Evolutionary conservation across 805 yeast genomes (phyloP).

Genomic region (Pichia deserticola): DNA sequence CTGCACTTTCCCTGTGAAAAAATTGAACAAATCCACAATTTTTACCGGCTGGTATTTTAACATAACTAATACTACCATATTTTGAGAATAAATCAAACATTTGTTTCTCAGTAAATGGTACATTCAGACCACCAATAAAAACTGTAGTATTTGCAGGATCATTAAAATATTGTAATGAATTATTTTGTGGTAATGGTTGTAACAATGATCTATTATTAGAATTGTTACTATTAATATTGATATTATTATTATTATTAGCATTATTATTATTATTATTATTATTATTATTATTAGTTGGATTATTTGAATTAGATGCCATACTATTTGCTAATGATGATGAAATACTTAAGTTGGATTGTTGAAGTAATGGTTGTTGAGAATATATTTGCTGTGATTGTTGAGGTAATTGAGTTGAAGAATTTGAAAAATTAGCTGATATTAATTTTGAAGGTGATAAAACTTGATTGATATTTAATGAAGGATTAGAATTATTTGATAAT

Average conservation of each 20-base stretch:
- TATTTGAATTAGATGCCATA: too few species aligned
- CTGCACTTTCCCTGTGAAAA: slow-evolving; percentile 72
- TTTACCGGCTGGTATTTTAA: slow-evolving; percentile 71
- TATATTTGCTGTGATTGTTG: not conserved
- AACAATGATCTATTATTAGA: slow-evolving; percentile 10
- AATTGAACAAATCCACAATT: slow-evolving; percentile 83
- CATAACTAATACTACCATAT: slow-evolving; percentile 71
- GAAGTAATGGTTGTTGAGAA: too few species aligned
- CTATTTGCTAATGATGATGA: not conserved
- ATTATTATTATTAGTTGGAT: too few species aligned
- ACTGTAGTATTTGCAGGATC: slow-evolving; percentile 74
- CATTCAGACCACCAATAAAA: slow-evolving; percentile 67
- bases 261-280: not conserved
- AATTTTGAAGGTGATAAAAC: not conserved
- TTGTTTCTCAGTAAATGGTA: slow-evolving; percentile 53
- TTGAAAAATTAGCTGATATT: not conserved
- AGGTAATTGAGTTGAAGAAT: not conserved
- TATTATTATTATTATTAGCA: not conserved
- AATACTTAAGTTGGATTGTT: too few species aligned
- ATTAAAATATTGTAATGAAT: slow-evolving; percentile 55
- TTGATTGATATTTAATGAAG: not conserved
- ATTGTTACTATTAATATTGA: not conserved
- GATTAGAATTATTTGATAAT: not conserved
- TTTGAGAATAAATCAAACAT: slow-evolving; percentile 51
- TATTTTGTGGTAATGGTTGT: slow-evolving; percentile 30